Percentiles rank a stretch among this genome's conserved stretches.
phyloP scores from a whole-genome alignment of 495 filamentous ascomycete species.

The Penicillium canariense region DNA sequence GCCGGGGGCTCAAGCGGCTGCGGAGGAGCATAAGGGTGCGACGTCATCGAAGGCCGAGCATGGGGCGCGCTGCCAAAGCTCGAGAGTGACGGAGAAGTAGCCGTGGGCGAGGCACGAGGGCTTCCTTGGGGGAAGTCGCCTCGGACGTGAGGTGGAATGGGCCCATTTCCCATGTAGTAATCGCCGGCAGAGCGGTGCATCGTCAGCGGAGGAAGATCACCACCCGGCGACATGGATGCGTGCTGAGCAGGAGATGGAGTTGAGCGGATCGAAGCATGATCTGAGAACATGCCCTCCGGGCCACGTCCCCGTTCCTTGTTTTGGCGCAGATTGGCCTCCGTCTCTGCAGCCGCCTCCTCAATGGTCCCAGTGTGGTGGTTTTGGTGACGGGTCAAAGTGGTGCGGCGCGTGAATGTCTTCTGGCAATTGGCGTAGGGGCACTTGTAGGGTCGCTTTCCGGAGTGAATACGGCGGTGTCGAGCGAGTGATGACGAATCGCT shows the following conservation, averaged over 20 bases:
- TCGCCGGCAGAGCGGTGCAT: conserved; percentile 67
- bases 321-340: conserved; percentile 71
- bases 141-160: conserved; percentile 82
- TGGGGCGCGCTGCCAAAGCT: conserved; percentile 54
- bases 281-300: conserved; percentile 76
- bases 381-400: conserved; percentile 92
- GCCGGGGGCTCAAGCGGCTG: conserved; percentile 85
- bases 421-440: conserved; percentile 97
- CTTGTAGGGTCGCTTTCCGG: conserved; percentile 93
- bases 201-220: conserved; percentile 70
- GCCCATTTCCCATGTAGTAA: conserved; percentile 65
- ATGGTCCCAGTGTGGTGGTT: conserved; percentile 95
- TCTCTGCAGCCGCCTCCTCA: conserved; percentile 87
- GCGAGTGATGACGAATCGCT: conserved; percentile 96
- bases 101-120: conserved; percentile 64
- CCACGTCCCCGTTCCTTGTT: conserved; percentile 52
- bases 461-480: conserved; percentile 91
- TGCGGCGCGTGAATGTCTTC: conserved; percentile 96
- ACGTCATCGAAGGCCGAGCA: conserved; percentile 67
- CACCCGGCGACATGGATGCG: conserved; percentile 73
- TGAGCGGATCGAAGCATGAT: conserved; percentile 75
- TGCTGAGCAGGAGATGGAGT: conserved; percentile 84
- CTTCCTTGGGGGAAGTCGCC: conserved; percentile 73
- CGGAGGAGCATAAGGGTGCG: conserved; percentile 85
- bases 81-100: conserved; percentile 58